These are phyloP conservation scores for Pseudogymnoascus destructans DNA, from an alignment of 2,329 filamentous ascomycete species.

Conservation along the genomic window DNA sequence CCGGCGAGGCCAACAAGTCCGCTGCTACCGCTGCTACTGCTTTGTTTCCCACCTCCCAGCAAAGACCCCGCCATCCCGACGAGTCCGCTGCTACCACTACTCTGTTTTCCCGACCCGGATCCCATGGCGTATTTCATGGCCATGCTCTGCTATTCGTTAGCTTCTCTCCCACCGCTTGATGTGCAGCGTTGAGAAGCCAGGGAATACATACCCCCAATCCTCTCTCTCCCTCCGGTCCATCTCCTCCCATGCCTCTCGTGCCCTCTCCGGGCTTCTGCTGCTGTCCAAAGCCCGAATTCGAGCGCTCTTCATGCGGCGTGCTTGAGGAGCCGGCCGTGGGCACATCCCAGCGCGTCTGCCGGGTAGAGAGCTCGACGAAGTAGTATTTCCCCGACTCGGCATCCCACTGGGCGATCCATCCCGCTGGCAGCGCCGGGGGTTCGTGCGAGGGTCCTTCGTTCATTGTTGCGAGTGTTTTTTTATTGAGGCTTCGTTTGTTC, in stretches of 20 bases:
- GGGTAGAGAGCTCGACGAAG: slow-evolving; percentile 59
- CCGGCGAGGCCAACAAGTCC: slow-evolving; percentile 32
- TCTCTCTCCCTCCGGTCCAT: slow-evolving; percentile 44
- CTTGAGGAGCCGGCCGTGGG: slow-evolving; percentile 50
- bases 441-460: slow-evolving; percentile 25
- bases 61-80: slow-evolving; percentile 16
- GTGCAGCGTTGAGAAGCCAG: background rate
- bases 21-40: slow-evolving; percentile 25
- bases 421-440: slow-evolving; percentile 47
- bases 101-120: slow-evolving; percentile 22
- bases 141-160: slow-evolving; percentile 15
- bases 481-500: background rate
- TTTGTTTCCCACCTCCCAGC: slow-evolving; percentile 16
- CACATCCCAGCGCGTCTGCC: slow-evolving; percentile 61
- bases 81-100: slow-evolving; percentile 21
- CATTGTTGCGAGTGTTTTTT: background rate
- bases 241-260: slow-evolving; percentile 31
- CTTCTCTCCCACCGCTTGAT: slow-evolving; percentile 1
- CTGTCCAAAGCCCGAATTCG: slow-evolving; percentile 27
- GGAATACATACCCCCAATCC: slow-evolving; percentile 47
- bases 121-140: slow-evolving; percentile 22
- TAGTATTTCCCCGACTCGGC: slow-evolving; percentile 52
- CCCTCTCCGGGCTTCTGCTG: slow-evolving; percentile 15
- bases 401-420: slow-evolving; percentile 62
- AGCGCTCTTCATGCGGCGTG: slow-evolving; percentile 30